Evolutionary conservation across 176 grass and related monocot genomes (phyloP), one percentile per base, ranked within the genome.

Genomic region (Oryza officinalis): DNA sequence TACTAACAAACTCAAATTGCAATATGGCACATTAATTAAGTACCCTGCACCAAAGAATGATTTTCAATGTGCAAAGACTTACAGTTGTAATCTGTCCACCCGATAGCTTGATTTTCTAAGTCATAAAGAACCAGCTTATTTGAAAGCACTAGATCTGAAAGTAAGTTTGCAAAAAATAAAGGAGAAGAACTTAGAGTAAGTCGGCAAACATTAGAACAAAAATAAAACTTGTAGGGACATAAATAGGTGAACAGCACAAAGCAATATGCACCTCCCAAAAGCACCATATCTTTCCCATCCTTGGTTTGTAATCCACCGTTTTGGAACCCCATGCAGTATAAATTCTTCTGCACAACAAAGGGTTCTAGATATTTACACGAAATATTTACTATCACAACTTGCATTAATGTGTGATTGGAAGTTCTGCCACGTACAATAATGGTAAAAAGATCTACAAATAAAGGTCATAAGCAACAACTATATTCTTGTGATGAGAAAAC

Each of bases 51-150:
- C 10, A 8, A 57, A 61, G 8, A 61, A 0, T 4, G 23, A 23
- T 54, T 35, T 57, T 18, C 17, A 35, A 37, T 57, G 7, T 25
- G 20, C 28, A 5, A 41, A 74, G 31, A 86, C 96, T 90, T 94
- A 98, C 96, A 98, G 89, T 98, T 96, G 85, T 98, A 98, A 63
- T 92, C 77, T 2, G 83, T 84, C 96, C 96, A 98, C 15, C 96
- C 96, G 63, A 98, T 92, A 69, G 84, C 87, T 92, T 96, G 91
- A 65, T 98, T 94, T 85, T 98, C 96, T 35, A 98, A 90, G 88
- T 98, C 93, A 79, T 98, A 96, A 74, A 96, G 72, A 65, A 98
- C 96, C 59, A 98, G 78, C 45, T 95, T 98, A 79, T 98, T 96
- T 77, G 96, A 88, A 76, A 98, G 89, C 28, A 90, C 93, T 68